Evolutionary conservation across 192 early-diverging fungal species (phyloP), one percentile per base, ranked within the genome.

Genomic region (Globomyces pollinis-pini): DNA sequence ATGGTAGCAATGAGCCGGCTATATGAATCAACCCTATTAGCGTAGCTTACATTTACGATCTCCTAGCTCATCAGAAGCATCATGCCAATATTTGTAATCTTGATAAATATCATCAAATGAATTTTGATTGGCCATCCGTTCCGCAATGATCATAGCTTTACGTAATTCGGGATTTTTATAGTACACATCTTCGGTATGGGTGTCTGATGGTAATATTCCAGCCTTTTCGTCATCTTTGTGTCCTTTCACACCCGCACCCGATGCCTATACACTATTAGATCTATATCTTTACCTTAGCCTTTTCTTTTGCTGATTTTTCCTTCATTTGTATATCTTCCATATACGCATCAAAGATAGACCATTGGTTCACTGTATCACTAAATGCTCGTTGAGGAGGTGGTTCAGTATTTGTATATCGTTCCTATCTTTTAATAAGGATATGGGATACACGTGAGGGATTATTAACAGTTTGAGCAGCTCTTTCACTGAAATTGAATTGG

Each of bases 81-180:
- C 81, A 59, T 84, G 80, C 79, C 80, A 84, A 52, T 80, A 84
- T 55, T 82, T 81, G 64, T 72, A 84, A 58, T 84, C 81, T 59
- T 84, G 77, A 2, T 79, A 66, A 33, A 84, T 76, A 34, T 84
- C 81, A 63, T 84, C 81, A 65, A 78, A 82, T 16, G 79, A 80
- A 64, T 84, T 84, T 43, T 84, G 81, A 38, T 84, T 84, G 23
- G 81, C 79, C 81, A 84, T 84, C 21, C 81, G 56, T 59, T 84
- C 81, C 34, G 79, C 67, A 31, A 78, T 75, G 31, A 66, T 70
- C 28, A 84, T 62, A 0, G 69, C 66, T 61, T 76, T 80, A 31
- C 76, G 70, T 12, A 84, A 66, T 35, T 84, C 81, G 1, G 65
- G 28, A 58, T 76, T 76, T 50, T 78, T 80, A 66, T 78, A 77